Evolutionary conservation across 2,329 filamentous ascomycete species (phyloP).

Genomic region (Ceratocystis lukuohia): DNA sequence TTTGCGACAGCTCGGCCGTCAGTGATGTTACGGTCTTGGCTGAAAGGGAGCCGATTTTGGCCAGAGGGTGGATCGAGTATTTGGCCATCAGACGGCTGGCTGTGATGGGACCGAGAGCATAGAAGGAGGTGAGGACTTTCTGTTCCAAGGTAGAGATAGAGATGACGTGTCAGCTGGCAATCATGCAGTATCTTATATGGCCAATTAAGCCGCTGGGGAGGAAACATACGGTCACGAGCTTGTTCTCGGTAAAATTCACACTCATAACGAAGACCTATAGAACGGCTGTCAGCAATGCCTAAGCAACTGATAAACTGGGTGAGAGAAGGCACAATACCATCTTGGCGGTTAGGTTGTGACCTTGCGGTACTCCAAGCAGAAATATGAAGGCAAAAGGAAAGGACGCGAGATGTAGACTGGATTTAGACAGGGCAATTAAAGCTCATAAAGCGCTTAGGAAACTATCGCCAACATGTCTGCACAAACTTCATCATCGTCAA

Average conservation of each 20-base stretch:
- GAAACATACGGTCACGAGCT: conserved; percentile 61
- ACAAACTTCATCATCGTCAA: conserved; percentile 10
- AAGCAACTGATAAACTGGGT: not conserved
- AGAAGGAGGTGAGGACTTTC: conserved; percentile 73
- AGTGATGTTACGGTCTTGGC: conserved; percentile 68
- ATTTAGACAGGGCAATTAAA: not conserved
- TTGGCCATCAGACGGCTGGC: conserved; percentile 72
- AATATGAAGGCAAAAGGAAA: not conserved
- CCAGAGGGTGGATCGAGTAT: conserved; percentile 73
- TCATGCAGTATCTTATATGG: not conserved
- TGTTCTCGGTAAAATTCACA: conserved; percentile 69
- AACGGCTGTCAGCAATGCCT: conserved; percentile 1
- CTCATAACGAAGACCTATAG: conserved; percentile 69
- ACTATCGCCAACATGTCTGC: not conserved
- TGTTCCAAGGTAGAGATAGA: conserved; percentile 23
- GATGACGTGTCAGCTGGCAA: too few relatives aligned
- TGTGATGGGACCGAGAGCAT: conserved; percentile 60
- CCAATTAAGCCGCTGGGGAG: not conserved
- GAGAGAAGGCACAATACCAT: conserved; percentile 12
- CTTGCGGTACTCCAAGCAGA: conserved; percentile 1
- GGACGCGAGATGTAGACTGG: not conserved
- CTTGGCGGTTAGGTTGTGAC: conserved; percentile 9
- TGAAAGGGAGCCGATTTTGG: conserved; percentile 60
- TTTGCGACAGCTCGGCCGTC: conserved; percentile 70
- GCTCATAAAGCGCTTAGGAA: not conserved